Evolutionary conservation across 495 filamentous ascomycete genomes (phyloP).

Genomic region (Terfezia claveryi): DNA sequence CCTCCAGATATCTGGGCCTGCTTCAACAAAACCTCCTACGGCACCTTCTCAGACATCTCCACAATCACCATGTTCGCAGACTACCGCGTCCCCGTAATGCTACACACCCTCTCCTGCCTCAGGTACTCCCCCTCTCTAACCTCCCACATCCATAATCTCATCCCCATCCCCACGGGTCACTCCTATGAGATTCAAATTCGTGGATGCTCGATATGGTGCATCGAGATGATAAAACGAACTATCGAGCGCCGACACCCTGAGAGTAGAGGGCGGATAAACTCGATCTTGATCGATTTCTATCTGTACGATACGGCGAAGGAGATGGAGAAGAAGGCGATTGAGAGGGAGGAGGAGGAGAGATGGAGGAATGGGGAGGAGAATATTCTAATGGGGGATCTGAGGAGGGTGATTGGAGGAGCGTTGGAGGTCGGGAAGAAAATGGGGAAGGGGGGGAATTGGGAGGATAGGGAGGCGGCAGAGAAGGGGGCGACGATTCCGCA

Average conservation of each 20-base stretch:
- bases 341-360: not conserved
- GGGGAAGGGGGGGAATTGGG: slow-evolving; percentile 4
- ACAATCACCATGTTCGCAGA: slow-evolving; percentile 98
- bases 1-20: slow-evolving; percentile 69
- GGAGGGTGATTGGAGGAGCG: slow-evolving; percentile 1
- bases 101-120: slow-evolving; percentile 63
- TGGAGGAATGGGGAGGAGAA: not conserved
- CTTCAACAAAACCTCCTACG: slow-evolving; percentile 59
- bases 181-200: slow-evolving; percentile 75
- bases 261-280: slow-evolving; percentile 20
- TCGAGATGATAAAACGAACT: slow-evolving; percentile 71
- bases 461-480: not conserved
- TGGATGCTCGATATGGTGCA: slow-evolving; percentile 79
- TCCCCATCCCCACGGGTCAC: slow-evolving; percentile 44
- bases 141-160: slow-evolving; percentile 36
- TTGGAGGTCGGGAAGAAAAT: not conserved
- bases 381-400: not conserved
- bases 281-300: slow-evolving; percentile 82
- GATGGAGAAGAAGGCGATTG: slow-evolving; percentile 33
- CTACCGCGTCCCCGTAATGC: slow-evolving; percentile 87
- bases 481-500: slow-evolving; percentile 47
- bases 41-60: slow-evolving; percentile 75
- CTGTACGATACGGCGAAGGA: slow-evolving; percentile 86
- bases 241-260: slow-evolving; percentile 54
- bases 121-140: slow-evolving; percentile 62